Base-by-base conservation (phyloP, 352 stramenopile species). In the Pythium dissimile region DNA sequence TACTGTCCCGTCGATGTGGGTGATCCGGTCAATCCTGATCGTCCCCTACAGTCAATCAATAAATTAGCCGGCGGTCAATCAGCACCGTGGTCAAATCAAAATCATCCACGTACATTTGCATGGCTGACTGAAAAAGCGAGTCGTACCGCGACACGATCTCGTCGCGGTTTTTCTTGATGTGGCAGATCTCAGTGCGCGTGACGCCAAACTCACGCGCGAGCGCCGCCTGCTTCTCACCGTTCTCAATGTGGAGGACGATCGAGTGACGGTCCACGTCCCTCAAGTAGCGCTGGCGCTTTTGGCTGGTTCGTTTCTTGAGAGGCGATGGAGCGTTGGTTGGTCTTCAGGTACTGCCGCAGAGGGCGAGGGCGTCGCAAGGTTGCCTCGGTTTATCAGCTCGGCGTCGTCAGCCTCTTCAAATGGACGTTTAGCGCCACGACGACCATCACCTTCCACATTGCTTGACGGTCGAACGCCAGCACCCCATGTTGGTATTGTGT, bases 121-220 rank as follows among this genome's bases (percentile, higher is more conserved):
- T 66, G 16, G 72, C 69, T 2, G 76, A 82, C 45, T 82, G 65
- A n/a, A 83, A 59, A 27, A 86, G 56, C 58, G 75, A 50, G 16
- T 87, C 77, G 65, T 80, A 87, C 27, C 80, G 77, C 18, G 75
- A 74, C n/a, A 90, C 63, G 62, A 88, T 86, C 63, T 86, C 77
- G 7, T 76, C 71, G 37, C 72, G 74, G 47, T 88, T 90, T 60
- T 90, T 90, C 44, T 88, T 88, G 59, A 88, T 90, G 59, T 87
- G 75, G 58, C 80, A 88, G 49, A 90, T 87, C 26, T 77, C 80
- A 1, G 80, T 75, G 15, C 80, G 60, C 24, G 77, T 88, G 28
- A 90, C 80, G 37, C 80, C 77, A 39, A 87, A 88, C 49, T 90
- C 80, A 1, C 76, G 69, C 20, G 80, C 80, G 31, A 90, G 55